These are phyloP conservation scores for Lactarius indigo DNA, from an alignment of 768 basidiomycete species.

Conservation along the genomic window DNA sequence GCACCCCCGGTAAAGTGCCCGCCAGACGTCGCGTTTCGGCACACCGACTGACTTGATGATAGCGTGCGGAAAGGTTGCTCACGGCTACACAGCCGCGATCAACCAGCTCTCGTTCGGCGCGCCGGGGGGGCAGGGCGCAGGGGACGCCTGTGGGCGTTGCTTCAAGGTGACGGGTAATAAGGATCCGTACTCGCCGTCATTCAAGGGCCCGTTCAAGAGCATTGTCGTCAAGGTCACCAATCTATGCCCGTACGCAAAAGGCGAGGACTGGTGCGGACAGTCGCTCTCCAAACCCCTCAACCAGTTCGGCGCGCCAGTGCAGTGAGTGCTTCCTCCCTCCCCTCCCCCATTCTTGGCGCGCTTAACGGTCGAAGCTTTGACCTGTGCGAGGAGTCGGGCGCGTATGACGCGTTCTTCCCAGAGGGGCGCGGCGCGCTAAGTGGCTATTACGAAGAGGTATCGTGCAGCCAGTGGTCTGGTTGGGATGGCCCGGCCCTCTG, in stretches of 20 bases:
- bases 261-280: conserved; percentile 56
- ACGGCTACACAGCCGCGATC: conserved; percentile 54
- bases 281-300: conserved; percentile 41
- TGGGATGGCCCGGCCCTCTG: conserved; percentile 46
- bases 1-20: conserved; percentile 42
- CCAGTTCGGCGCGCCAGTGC: conserved; percentile 38
- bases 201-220: conserved; percentile 48
- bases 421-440: conserved; percentile 49
- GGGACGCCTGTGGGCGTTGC: conserved; percentile 64
- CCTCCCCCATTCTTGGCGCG: no score
- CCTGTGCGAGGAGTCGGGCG: conserved; percentile 57
- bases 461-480: conserved; percentile 57
- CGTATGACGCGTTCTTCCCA: conserved; percentile 51
- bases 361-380: conserved; percentile 44
- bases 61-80: conserved; percentile 53
- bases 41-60: neutral
- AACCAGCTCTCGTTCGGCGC: conserved; percentile 56
- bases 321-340: no score
- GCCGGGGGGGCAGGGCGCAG: conserved; percentile 45
- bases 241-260: conserved; percentile 45
- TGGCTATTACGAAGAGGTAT: conserved; percentile 52
- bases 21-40: neutral
- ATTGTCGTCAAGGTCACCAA: conserved; percentile 52
- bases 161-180: conserved; percentile 49
- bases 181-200: conserved; percentile 52